A percentile compares a stretch with the other conserved stretches of the same genome.
phyloP scores from a whole-genome alignment of 257 asterid genomes.

The Dorcoceras hygrometricum region DNA sequence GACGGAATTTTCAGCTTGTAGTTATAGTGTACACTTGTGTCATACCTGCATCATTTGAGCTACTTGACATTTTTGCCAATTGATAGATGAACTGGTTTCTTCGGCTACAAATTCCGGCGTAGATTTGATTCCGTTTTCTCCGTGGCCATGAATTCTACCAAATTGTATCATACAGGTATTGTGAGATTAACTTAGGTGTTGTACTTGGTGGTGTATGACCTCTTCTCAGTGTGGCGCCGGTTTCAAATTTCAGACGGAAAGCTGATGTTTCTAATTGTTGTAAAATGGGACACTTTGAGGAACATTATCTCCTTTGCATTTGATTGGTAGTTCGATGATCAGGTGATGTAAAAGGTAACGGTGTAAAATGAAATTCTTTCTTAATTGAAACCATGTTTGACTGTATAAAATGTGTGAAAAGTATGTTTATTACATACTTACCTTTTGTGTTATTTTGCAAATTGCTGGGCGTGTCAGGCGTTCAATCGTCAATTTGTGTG shows the following conservation, averaged over 20 bases:
- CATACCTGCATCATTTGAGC: conserved; percentile 9
- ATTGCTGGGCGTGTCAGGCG: no score
- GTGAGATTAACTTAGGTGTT: conserved; percentile 22
- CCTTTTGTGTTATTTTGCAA: no score
- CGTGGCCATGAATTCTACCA: conserved; percentile 14
- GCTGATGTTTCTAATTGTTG: conserved; percentile 5
- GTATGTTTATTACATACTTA: no score
- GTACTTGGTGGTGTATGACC: conserved; percentile 24
- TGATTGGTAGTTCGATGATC: not conserved
- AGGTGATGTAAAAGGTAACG: no score
- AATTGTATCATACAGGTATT: conserved; percentile 20
- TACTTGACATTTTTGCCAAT: conserved; percentile 30
- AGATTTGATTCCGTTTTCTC: conserved; percentile 4
- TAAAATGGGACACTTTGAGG: not conserved
- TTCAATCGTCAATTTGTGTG: no score
- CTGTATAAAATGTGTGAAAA: no score
- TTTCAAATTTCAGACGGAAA: conserved; percentile 4
- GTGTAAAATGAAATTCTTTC: no score
- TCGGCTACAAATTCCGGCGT: conserved; percentile 3
- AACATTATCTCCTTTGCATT: not conserved
- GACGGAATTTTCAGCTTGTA: conserved; percentile 8
- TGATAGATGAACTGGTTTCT: conserved; percentile 21
- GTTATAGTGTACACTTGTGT: conserved; percentile 7
- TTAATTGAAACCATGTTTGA: no score
- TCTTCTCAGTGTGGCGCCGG: not conserved